A percentile compares a stretch with the other conserved stretches of the same genome.
These are phyloP conservation scores for Fusarium sp. DNA, from an alignment of 2,329 filamentous ascomycete genomes.

Conservation along the genomic window DNA sequence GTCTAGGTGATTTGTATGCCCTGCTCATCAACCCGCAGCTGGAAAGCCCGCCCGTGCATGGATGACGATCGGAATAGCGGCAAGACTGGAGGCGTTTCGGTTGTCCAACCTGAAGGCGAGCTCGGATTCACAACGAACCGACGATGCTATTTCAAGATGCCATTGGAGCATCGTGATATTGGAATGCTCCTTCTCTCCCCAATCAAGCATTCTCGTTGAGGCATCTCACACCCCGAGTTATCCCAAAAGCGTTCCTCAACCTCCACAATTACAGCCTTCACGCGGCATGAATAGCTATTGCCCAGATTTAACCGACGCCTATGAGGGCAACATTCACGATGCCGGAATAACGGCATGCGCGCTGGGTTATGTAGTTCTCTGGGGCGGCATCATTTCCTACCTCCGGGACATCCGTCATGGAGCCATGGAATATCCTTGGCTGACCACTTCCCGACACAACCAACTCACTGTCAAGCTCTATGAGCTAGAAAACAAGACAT, in stretches of 20 bases:
- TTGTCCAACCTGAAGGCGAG: background rate
- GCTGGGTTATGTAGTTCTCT: slow-evolving; percentile 21
- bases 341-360: slow-evolving; percentile 23
- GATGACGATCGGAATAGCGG: slow-evolving; percentile 45
- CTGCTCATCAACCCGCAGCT: background rate
- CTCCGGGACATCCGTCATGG: slow-evolving; percentile 39
- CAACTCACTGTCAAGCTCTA: slow-evolving; percentile 43
- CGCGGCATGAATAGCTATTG: slow-evolving; percentile 38
- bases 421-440: slow-evolving; percentile 40
- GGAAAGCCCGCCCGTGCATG: slow-evolving; percentile 38
- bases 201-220: slow-evolving; percentile 4
- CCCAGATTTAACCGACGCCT: slow-evolving; percentile 40
- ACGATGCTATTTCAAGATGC: slow-evolving; percentile 29
- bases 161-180: slow-evolving; percentile 41
- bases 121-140: background rate
- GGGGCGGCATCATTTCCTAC: slow-evolving; percentile 41
- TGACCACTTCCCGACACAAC: slow-evolving; percentile 33
- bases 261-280: slow-evolving; percentile 16
- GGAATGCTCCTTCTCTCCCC: slow-evolving; percentile 36
- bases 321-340: slow-evolving; percentile 32
- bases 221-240: slow-evolving; percentile 19
- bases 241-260: slow-evolving; percentile 30
- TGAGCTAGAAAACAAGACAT: slow-evolving; percentile 37
- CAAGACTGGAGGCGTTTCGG: slow-evolving; percentile 38
- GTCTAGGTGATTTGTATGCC: fast-evolving